Percentiles rank a stretch among this genome's conserved stretches.
These are phyloP conservation scores for Chenopodium album DNA, from an alignment of 148 eudicot genomes.

Conservation along the genomic window DNA sequence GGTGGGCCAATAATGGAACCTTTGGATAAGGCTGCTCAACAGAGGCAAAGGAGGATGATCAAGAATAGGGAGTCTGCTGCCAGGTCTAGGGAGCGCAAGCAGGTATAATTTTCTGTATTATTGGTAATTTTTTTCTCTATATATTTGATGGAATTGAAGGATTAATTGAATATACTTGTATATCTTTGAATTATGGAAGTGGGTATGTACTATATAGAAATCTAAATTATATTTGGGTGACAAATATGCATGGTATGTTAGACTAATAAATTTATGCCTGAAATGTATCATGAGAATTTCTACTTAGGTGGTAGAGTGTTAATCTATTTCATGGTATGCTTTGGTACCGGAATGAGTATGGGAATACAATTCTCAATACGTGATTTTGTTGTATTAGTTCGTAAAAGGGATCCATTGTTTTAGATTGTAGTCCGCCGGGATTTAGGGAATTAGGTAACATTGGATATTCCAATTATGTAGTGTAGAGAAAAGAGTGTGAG, in stretches of 20 bases:
- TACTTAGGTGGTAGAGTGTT: background rate
- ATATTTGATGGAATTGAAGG: background rate
- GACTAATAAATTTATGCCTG: background rate
- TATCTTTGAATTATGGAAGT: background rate
- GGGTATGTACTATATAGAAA: background rate
- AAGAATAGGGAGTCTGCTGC: slow-evolving; percentile 96
- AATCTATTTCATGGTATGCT: too few relatives aligned
- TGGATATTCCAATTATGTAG: background rate
- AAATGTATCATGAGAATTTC: background rate
- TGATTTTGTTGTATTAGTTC: background rate
- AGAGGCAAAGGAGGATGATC: slow-evolving; percentile 88
- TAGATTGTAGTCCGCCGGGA: background rate
- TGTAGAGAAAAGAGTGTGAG: background rate
- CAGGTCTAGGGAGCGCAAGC: slow-evolving; percentile 88
- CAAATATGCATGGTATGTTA: background rate
- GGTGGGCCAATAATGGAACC: slow-evolving; percentile 48
- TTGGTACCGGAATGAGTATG: background rate
- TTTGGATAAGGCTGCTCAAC: slow-evolving; percentile 70
- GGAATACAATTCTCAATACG: background rate
- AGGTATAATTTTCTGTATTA: slow-evolving; percentile 34
- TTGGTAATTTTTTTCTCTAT: too few relatives aligned
- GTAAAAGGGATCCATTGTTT: background rate
- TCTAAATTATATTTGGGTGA: background rate
- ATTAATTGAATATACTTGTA: too few relatives aligned
- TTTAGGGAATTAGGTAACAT: background rate